Evolutionary conservation across 2,329 filamentous ascomycete genomes (phyloP).

Genomic region (Alternaria atra): DNA sequence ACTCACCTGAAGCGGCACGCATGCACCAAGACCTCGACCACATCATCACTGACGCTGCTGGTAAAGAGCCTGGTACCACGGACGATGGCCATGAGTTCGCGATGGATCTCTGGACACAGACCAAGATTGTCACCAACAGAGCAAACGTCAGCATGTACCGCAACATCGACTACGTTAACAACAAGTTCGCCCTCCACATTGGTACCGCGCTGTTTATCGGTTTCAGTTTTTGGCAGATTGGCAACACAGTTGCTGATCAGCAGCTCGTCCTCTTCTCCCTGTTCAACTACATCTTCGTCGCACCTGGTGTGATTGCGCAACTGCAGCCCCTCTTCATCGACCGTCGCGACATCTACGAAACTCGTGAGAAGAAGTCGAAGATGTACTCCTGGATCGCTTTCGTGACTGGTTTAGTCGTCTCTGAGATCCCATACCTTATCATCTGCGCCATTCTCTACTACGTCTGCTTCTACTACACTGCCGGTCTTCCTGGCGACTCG

Average conservation of each 20-base stretch:
- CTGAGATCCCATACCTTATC: constrained; percentile 73
- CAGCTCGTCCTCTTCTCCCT: constrained; percentile 58
- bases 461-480: constrained; percentile 71
- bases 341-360: constrained; percentile 61
- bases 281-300: constrained; percentile 59
- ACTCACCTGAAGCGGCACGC: constrained; percentile 44
- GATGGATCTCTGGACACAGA: constrained; percentile 34
- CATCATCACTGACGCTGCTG: constrained; percentile 50
- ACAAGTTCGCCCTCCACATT: constrained; percentile 37
- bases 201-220: constrained; percentile 37
- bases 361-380: constrained; percentile 69
- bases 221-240: constrained; percentile 41
- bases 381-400: constrained; percentile 79
- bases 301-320: constrained; percentile 53
- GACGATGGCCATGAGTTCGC: constrained; percentile 53
- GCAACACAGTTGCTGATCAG: constrained; percentile 46
- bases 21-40: constrained; percentile 50
- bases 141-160: constrained; percentile 36
- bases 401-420: constrained; percentile 72
- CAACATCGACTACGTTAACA: constrained; percentile 39
- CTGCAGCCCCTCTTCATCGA: constrained; percentile 58
- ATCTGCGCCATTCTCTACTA: constrained; percentile 70
- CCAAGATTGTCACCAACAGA: constrained; percentile 31
- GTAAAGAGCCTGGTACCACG: constrained; percentile 47
- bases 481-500: constrained; percentile 44